Conservation (phyloP, 495 filamentous ascomycete genomes). For the Penicillium lividum region DNA sequence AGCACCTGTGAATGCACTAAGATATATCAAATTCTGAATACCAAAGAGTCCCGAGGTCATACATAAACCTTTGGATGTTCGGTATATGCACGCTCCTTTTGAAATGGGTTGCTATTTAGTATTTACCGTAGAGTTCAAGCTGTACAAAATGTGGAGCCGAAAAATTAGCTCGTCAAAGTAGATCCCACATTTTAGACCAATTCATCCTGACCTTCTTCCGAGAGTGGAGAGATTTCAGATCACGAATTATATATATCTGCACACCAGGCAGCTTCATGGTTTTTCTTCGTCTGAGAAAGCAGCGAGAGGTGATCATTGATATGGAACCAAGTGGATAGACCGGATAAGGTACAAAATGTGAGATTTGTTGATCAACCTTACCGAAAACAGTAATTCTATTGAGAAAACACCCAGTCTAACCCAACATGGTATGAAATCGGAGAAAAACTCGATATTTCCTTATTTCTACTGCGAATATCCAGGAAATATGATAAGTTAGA, state of each 20-base stretch:
- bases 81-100: not conserved
- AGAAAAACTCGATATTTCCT: not conserved
- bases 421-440: not conserved
- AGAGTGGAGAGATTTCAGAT: not conserved
- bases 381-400: not conserved
- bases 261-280: too few relatives aligned
- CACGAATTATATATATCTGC: not conserved
- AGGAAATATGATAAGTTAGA: not conserved
- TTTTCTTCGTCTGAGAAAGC: too few relatives aligned
- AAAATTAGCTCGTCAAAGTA: not conserved
- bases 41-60: too few relatives aligned
- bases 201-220: not conserved
- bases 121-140: not conserved
- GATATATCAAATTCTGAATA: too few relatives aligned
- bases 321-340: not conserved
- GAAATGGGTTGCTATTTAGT: not conserved
- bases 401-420: not conserved
- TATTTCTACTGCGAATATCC: not conserved
- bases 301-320: too few relatives aligned
- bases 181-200: not conserved
- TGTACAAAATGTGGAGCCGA: not conserved
- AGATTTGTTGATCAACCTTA: not conserved
- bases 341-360: not conserved
- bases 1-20: too few relatives aligned
- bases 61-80: too few relatives aligned